Base-by-base conservation (phyloP, 768 basidiomycete genomes). In the Sarcodon aspratus region DNA sequence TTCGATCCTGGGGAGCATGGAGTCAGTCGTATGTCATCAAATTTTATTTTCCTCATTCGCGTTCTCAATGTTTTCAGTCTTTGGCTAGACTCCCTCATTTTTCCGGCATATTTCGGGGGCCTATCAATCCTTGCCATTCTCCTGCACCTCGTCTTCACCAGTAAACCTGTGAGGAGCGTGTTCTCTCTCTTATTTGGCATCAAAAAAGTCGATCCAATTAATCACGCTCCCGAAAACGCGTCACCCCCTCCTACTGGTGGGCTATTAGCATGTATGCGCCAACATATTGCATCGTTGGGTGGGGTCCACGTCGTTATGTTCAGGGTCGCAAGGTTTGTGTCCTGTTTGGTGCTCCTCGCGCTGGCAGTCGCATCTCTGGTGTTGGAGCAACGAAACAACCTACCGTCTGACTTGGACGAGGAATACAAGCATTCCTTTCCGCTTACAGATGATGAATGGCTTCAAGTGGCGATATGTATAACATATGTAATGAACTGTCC, bases 261-360 rank as follows among this genome's bases (percentile, higher is more conserved):
- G 7, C 33, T 51, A 48, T 40, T 48, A 9, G 15, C 49, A 18
- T 36, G 27, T 32, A 46, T 35, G 10, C 51, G 9, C 36, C 50
- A 55, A 32, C 74, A 76, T 54, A 58, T 78, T 32, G 46, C 56
- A 12, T 54, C 60, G 10, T 69, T 73, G 47, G 74, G 77, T 5
- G 79, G 79, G 9, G 52, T 58, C 5, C 59, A 61, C 11, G 71
- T 76, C 21, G 79, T 76, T 59, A 57, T 58, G 11, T 72, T 70
- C 61, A 74, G 73, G 52, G 46, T 76, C 33, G 54, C 65, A 1
- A 68, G 80, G 18, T 61, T 78, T 5, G 47, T 74, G 3, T 68
- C 69, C 31, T 69, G 71, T 45, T 60, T 72, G 27, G 60, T 65
- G 3, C 66, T 82, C n/a, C 63, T 82, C 18, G 71, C 63, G 5